These are phyloP conservation scores for Naganishia antarctica DNA, from an alignment of 768 basidiomycete genomes.

Conservation along the genomic window DNA sequence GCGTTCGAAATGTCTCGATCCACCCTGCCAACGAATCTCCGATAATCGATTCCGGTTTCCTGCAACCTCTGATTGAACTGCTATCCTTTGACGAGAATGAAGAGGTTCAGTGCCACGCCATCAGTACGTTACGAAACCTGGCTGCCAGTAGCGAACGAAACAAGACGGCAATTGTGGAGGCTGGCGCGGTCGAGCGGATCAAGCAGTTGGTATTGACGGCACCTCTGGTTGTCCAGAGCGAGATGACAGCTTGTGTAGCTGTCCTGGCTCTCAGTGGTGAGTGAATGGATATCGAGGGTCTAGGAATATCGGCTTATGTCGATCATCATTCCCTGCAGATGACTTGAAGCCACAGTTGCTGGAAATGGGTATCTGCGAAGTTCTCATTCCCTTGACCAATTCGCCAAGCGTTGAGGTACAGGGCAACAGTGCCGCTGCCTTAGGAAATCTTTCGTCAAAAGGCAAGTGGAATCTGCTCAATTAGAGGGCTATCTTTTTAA, in stretches of 20 bases:
- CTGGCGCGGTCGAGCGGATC: conserved; percentile 92
- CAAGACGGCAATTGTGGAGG: conserved; percentile 95
- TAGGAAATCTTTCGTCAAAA: conserved; percentile 96
- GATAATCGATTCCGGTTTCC: conserved; percentile 96
- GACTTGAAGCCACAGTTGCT: conserved; percentile 93
- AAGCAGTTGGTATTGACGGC: conserved; percentile 93
- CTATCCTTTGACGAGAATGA: conserved; percentile 98
- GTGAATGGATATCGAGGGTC: conserved; percentile 38
- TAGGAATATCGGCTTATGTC: neutral
- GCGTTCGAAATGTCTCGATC: conserved; percentile 97
- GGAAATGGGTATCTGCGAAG: conserved; percentile 98
- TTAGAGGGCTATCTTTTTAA: neutral
- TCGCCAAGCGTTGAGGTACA: conserved; percentile 96
- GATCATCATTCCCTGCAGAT: conserved; percentile 55
- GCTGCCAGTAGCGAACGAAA: conserved; percentile 97
- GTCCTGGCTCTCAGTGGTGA: conserved; percentile 89
- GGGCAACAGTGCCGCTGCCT: conserved; percentile 94
- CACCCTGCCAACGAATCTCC: conserved; percentile 98
- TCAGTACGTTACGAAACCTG: conserved; percentile 90
- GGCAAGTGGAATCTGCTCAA: neutral
- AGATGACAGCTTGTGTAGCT: conserved; percentile 99
- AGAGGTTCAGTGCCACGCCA: conserved; percentile 98
- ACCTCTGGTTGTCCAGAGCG: conserved; percentile 93
- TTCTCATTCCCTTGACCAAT: conserved; percentile 91
- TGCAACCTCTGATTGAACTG: conserved; percentile 90